Evolutionary conservation across 1,284 basidiomycete species (phyloP), one percentile per base, ranked within the genome.

Genomic region (Gymnopus androsaceus): DNA sequence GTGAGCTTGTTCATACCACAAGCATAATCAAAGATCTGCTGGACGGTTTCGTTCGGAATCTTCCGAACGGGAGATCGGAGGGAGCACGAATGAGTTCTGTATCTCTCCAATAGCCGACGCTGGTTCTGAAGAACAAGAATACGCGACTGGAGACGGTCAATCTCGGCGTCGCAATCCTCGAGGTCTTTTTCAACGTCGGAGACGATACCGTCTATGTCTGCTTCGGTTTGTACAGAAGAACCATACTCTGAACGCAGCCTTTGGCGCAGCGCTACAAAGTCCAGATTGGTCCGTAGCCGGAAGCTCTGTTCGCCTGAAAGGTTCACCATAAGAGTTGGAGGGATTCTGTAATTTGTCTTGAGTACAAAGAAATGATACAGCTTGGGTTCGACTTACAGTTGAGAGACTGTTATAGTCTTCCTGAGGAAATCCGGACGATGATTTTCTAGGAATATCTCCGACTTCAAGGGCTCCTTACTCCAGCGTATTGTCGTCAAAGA

Each of bases 1-100:
- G 33, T 45, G 34, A 47, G 23, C 12, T 46, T 15, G 12, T 45
- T 45, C 8, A 38, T 27, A 27, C n/a, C 17, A 21, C 44, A 45
- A 1, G 40, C 28, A 15, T 25, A 36, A 9, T 44, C 33, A 38
- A 54, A 54, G 17, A 54, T 47, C n/a, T 23, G 25, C 5, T 36
- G 25, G 3, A 38, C 14, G 19, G 47, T 11, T 31, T 54, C 52
- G 37, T 47, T 47, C 2, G 52, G 44, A 9, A 54, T 33, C 40
- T 31, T 46, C 12, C 52, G 42, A n/a, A 54, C 25, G 51, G 12
- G 51, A 44, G 21, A 53, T 42, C 8, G 46, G 17, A 19, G 41
- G 34, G 23, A 31, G 41, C 19, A 44, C 21, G n/a, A n/a, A 34
- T 33, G 46, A 8, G 4, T 17, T 25, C 5, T 33, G 33, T 44